A percentile compares a stretch with the other conserved stretches of the same genome.
Evolutionary conservation across 2,329 filamentous ascomycete genomes (phyloP).

Genomic region (Periconia sp.): DNA sequence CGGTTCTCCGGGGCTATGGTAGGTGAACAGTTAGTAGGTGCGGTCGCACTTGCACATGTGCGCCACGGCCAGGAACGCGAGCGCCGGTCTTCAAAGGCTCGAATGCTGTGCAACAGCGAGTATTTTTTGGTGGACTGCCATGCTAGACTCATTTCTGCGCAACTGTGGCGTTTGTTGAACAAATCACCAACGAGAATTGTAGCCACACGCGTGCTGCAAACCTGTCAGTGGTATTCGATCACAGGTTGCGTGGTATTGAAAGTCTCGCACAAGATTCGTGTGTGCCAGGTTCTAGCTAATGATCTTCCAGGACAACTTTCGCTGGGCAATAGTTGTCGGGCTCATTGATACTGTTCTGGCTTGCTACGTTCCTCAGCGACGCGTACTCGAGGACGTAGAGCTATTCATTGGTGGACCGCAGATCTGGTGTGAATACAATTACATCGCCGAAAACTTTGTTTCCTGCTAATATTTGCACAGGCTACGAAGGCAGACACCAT

Average conservation of each 20-base stretch:
- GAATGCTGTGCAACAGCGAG: too few relatives aligned
- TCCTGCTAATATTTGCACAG: too few relatives aligned
- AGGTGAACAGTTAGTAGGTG: neutral
- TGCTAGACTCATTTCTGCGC: slow-evolving; percentile 12
- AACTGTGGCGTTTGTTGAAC: slow-evolving; percentile 24
- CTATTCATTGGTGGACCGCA: too few relatives aligned
- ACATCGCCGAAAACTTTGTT: too few relatives aligned
- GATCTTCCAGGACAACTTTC: neutral
- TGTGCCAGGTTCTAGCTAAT: neutral
- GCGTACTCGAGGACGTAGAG: too few relatives aligned
- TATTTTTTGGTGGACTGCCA: too few relatives aligned
- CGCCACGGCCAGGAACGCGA: neutral
- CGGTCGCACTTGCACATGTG: slow-evolving; percentile 8
- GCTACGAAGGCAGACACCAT: too few relatives aligned
- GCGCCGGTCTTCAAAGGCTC: neutral
- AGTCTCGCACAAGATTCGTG: neutral
- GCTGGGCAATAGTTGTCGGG: neutral
- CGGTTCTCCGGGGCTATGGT: neutral
- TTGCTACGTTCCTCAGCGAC: neutral
- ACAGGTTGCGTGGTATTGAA: neutral
- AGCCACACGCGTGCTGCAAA: slow-evolving; percentile 14
- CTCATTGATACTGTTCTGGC: neutral
- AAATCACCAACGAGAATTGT: slow-evolving; percentile 13
- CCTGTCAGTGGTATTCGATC: slow-evolving; percentile 16
- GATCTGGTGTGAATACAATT: too few relatives aligned